Evolutionary conservation across 371 early-diverging fungal genomes (phyloP).

Genomic region (Rhizomucor miehei): DNA sequence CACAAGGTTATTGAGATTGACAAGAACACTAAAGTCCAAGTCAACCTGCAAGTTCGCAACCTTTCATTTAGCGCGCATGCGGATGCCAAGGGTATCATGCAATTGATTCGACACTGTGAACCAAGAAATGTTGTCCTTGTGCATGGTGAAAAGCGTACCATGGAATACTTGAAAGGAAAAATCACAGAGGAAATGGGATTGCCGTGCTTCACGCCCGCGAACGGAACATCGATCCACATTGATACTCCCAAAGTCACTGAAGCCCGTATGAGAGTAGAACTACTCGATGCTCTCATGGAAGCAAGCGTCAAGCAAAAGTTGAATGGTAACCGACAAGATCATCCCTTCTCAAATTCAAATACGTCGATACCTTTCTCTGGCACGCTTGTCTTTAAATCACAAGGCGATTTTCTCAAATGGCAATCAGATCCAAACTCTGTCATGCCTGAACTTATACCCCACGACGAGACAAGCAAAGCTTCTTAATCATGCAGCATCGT

Average conservation of each 20-base stretch:
- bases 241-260: constrained; percentile 58
- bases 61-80: constrained; percentile 99
- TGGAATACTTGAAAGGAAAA: constrained; percentile 83
- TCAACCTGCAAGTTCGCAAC: constrained; percentile 93
- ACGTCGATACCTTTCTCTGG: no score
- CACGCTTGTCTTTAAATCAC: no score
- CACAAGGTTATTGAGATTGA: constrained; percentile 83
- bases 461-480: no score
- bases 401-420: no score
- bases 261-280: constrained; percentile 54
- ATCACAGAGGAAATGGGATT: constrained; percentile 84
- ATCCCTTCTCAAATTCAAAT: no score
- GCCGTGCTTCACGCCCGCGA: constrained; percentile 88
- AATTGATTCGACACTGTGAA: constrained; percentile 89
- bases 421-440: no score
- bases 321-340: no score
- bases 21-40: constrained; percentile 68
- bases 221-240: constrained; percentile 74
- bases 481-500: no score
- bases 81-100: constrained; percentile 98
- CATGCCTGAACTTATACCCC: no score
- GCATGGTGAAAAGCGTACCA: constrained; percentile 95
- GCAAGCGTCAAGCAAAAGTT: background rate
- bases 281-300: constrained; percentile 40
- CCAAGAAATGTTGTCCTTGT: constrained; percentile 98